Conservation (phyloP, 1,139 yeast genomes). For the Yamadazyma sp. region DNA sequence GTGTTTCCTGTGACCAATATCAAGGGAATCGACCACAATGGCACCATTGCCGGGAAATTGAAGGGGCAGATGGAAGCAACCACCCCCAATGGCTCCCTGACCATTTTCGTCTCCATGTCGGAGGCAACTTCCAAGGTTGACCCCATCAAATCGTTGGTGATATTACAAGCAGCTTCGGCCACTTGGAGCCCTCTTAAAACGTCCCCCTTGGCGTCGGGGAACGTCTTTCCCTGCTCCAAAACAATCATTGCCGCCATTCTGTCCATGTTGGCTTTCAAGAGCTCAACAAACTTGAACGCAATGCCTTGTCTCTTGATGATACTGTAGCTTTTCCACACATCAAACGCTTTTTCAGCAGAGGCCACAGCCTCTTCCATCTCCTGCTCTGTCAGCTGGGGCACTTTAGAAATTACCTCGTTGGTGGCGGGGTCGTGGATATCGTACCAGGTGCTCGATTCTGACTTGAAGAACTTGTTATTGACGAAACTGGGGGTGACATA, state of each 20-base stretch:
- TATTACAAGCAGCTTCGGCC: constrained; percentile 67
- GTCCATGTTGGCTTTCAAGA: constrained; percentile 70
- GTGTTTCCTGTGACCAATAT: constrained; percentile 79
- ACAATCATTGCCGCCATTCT: constrained; percentile 71
- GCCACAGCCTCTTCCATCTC: constrained; percentile 70
- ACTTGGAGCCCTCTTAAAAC: constrained; percentile 81
- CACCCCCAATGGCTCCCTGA: constrained; percentile 65
- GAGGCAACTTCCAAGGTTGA: constrained; percentile 66
- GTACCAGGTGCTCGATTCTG: constrained; percentile 61
- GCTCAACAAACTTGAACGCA: constrained; percentile 69
- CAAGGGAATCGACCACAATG: constrained; percentile 79
- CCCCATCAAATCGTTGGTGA: constrained; percentile 68
- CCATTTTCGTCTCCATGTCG: constrained; percentile 80
- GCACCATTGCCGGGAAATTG: constrained; percentile 86
- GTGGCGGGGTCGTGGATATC: constrained; percentile 81
- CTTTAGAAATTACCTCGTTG: constrained; percentile 61
- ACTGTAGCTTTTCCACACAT: constrained; percentile 57
- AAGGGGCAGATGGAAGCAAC: constrained; percentile 74
- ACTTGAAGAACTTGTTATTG: constrained; percentile 58
- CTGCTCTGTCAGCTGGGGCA: constrained; percentile 69
- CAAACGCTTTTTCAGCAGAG: constrained; percentile 63
- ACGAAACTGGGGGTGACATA: constrained; percentile 57
- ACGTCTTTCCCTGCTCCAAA: constrained; percentile 79
- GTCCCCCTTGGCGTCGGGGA: constrained; percentile 77
- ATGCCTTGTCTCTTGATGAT: constrained; percentile 73